Evolutionary conservation across 148 eudicot species (phyloP).

Genomic region (Silene latifolia): DNA sequence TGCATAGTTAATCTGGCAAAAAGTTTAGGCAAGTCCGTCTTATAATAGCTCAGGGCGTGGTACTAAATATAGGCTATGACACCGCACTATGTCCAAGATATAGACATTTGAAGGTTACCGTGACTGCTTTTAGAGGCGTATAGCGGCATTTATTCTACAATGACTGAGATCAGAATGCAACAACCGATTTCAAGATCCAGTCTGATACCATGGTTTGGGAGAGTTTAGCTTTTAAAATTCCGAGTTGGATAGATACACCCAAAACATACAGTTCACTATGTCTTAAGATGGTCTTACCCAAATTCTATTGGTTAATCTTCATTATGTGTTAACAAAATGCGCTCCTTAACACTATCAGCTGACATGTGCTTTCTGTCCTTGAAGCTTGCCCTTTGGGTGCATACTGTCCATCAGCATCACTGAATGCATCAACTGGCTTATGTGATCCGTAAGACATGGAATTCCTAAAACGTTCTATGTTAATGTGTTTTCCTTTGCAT

Average conservation of each 20-base stretch:
- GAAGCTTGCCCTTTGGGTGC: constrained; percentile 96
- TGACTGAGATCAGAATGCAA: no score
- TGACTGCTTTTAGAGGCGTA: no score
- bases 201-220: no score
- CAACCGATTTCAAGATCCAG: no score
- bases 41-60: background rate
- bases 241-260: background rate
- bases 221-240: background rate
- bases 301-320: background rate
- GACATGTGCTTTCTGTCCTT: constrained; percentile 12
- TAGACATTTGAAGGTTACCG: no score
- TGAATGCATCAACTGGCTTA: constrained; percentile 49
- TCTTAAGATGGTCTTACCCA: background rate
- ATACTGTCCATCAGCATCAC: constrained; percentile 66
- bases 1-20: no score
- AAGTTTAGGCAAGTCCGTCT: background rate
- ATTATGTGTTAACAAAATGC: background rate
- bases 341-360: background rate
- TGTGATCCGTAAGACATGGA: constrained; percentile 79
- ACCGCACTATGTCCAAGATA: no score
- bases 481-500: background rate
- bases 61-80: background rate
- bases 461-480: background rate
- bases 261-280: background rate
- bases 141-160: no score